Percentiles rank a stretch among this genome's conserved stretches.
These are phyloP conservation scores for Eimeria acervulina DNA, from an alignment of 169 alveolate genomes.

Conservation along the genomic window DNA sequence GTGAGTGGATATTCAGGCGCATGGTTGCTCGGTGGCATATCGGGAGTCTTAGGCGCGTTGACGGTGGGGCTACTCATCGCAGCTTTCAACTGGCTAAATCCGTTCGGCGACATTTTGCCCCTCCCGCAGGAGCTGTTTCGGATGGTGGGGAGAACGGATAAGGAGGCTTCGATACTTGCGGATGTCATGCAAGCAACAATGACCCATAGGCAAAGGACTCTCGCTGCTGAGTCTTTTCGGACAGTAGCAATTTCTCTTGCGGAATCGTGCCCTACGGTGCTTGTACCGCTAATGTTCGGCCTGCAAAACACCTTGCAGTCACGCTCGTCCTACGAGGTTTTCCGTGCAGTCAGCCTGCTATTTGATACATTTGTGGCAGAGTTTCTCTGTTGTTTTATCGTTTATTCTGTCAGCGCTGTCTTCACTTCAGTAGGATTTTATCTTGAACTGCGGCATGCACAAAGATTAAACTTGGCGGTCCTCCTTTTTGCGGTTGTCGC, in stretches of 20 bases:
- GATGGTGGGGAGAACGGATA: neutral
- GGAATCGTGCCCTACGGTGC: neutral
- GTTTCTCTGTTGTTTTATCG: constrained; percentile 46
- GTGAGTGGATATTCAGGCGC: constrained; percentile 58
- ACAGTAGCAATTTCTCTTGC: neutral
- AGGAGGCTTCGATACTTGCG: neutral
- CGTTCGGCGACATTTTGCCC: constrained; percentile 49
- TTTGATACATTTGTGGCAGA: constrained; percentile 42
- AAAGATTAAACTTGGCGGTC: constrained; percentile 43
- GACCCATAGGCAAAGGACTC: neutral
- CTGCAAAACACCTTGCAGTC: constrained; percentile 33
- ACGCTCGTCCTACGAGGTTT: neutral
- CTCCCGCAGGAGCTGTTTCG: constrained; percentile 59
- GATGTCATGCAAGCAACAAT: neutral
- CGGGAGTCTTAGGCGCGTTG: constrained; percentile 65
- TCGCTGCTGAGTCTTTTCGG: neutral
- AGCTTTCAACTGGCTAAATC: constrained; percentile 23
- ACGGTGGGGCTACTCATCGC: constrained; percentile 47
- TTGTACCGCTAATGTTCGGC: neutral
- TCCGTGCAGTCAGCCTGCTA: constrained; percentile 41
- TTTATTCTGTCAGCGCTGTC: constrained; percentile 46
- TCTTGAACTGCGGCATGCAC: constrained; percentile 43
- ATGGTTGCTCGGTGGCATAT: constrained; percentile 48
- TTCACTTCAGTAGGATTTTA: constrained; percentile 24
- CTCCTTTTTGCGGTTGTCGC: constrained; percentile 62